Evolutionary conservation across 208 protist genomes (phyloP), one percentile per base, ranked within the genome.

Genomic region (Trypanosoma mega): DNA sequence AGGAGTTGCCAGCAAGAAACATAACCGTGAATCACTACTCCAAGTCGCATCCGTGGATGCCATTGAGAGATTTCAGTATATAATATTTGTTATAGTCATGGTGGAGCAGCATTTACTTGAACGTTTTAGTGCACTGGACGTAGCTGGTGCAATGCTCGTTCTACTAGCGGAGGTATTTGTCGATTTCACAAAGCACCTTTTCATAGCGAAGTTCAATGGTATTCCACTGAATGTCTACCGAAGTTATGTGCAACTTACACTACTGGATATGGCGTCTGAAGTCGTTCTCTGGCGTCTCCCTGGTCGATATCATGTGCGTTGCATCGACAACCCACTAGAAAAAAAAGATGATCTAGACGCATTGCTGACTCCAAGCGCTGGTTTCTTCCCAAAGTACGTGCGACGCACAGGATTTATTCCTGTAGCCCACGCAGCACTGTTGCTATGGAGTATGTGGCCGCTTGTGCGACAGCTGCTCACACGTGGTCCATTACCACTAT

Each of bases 101-200:
- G 37, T 63, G 2, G 36, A 92, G 11, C 85, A 90, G 47, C 72
- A 85, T 39, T 63, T 78, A 66, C 59, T 72, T 27, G 66, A 85
- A 29, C 60, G 54, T 44, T 63, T 76, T 51, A 52, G 63, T 26
- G 59, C 50, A 20, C 53, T 79, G 18, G 75, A 66, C 37, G 29
- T 80, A 3, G 53, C 63, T 16, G 72, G 74, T 33, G 61, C 70
- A 3, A 37, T 77, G 36, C 37, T 83, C 14, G 46, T 79, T 1
- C 69, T 85, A 8, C 52, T 89, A 27, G 70, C 68, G 14, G 92
- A 98, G 54, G 27, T 91, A 1, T 29, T 89, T 7, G 76, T 97
- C 16, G 93, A 98, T 73, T 94, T 83, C 36, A 83, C 92, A 12
- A 98, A 97, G 68, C 92, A 95, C 48, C 56, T 82, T 7, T 98